phyloP scores from a whole-genome alignment of 371 early-diverging fungal species.

The Dinochytrium kinnereticum region DNA sequence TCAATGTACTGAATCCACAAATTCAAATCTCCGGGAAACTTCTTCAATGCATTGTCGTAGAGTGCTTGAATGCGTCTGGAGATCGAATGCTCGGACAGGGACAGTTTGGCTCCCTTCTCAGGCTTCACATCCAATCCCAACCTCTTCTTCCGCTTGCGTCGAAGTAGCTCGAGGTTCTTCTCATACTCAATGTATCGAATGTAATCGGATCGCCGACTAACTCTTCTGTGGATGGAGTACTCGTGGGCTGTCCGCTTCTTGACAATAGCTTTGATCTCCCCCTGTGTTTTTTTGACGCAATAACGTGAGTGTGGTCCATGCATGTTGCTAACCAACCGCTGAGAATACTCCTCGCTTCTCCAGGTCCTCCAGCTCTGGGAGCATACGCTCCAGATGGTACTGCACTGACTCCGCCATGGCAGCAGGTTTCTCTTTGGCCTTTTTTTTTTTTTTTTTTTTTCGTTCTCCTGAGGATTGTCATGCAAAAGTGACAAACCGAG shows the following conservation, averaged over 20 bases:
- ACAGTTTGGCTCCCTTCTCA: conserved; percentile 31
- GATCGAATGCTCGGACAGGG: conserved; percentile 68
- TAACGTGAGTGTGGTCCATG: too few relatives aligned
- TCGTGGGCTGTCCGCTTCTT: conserved; percentile 89
- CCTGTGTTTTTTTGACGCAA: too few relatives aligned
- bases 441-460: conserved; percentile 14
- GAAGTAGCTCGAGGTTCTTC: conserved; percentile 82
- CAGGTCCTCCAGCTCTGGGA: conserved; percentile 90
- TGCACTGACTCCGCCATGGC: conserved; percentile 1
- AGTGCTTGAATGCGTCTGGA: conserved; percentile 71
- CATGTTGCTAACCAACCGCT: too few relatives aligned
- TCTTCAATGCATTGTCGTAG: conserved; percentile 78
- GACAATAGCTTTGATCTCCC: conserved; percentile 85
- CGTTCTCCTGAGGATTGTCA: neutral
- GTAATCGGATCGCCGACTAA: conserved; percentile 77
- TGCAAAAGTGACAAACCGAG: neutral
- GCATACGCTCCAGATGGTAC: conserved; percentile 80
- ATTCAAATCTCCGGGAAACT: conserved; percentile 79
- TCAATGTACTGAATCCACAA: conserved; percentile 94
- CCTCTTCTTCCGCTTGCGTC: conserved; percentile 80
- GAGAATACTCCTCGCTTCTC: conserved; percentile 79
- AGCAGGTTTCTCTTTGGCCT: neutral
- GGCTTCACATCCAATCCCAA: conserved; percentile 52
- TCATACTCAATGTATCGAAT: conserved; percentile 93
- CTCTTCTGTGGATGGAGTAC: conserved; percentile 81